Percentiles rank a stretch among this genome's conserved stretches.
Conservation (phyloP, 164 flowering plant species). For the Aristolochia contorta region DNA sequence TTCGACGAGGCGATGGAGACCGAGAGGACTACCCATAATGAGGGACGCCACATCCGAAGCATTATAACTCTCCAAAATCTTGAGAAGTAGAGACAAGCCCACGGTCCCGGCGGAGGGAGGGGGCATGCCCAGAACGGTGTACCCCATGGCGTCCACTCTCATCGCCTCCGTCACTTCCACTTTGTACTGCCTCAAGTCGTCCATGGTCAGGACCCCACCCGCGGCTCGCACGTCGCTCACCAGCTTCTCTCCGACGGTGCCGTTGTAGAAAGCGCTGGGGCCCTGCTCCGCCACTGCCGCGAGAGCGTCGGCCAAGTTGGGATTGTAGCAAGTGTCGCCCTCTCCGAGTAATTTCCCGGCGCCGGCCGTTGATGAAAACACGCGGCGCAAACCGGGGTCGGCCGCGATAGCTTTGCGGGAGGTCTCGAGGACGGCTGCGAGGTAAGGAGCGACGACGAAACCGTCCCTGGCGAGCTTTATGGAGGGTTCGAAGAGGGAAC, state of each 20-base stretch:
- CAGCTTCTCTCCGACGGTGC: conserved; percentile 58
- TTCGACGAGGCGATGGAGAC: conserved; percentile 77
- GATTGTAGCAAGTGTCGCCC: conserved; percentile 71
- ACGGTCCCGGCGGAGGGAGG: conserved; percentile 96
- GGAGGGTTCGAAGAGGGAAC: conserved; percentile 56
- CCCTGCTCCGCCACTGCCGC: conserved; percentile 67
- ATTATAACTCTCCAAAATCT: conserved; percentile 69
- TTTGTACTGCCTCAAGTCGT: conserved; percentile 66
- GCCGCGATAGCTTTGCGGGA: conserved; percentile 19
- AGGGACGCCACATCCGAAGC: too few relatives aligned
- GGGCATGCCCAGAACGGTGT: conserved; percentile 78
- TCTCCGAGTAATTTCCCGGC: conserved; percentile 43
- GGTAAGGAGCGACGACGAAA: conserved; percentile 46
- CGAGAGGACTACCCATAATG: too few relatives aligned
- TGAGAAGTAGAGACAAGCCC: conserved; percentile 67
- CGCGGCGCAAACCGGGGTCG: conserved; percentile 59
- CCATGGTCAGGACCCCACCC: conserved; percentile 90
- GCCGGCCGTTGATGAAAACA: conserved; percentile 75
- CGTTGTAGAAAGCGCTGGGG: conserved; percentile 67
- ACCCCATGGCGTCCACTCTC: conserved; percentile 55
- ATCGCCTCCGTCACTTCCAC: conserved; percentile 60
- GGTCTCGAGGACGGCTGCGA: conserved; percentile 20
- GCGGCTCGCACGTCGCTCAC: conserved; percentile 64
- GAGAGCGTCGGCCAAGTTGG: conserved; percentile 53
- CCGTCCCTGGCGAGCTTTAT: conserved; percentile 75